phyloP scores from a whole-genome alignment of 306 rosid genomes.

The Casuarina glauca region DNA sequence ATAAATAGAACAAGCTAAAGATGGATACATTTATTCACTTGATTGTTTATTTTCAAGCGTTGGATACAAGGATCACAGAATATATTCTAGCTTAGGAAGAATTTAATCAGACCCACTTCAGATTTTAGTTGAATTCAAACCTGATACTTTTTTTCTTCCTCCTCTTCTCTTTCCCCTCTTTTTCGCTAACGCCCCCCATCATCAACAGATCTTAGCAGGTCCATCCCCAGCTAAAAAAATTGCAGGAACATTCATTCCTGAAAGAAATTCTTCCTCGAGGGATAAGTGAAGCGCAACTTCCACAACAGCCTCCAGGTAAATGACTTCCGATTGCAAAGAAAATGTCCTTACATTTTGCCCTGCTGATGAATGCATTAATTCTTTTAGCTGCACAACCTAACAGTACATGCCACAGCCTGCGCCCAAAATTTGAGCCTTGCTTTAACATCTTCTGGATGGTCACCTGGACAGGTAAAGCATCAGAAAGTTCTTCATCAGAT shows the following conservation, averaged over 20 bases:
- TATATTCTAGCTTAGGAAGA: slow-evolving; percentile 17
- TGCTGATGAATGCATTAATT: slow-evolving; percentile 2
- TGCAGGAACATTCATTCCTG: slow-evolving; percentile 25
- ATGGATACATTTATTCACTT: slow-evolving; percentile 17
- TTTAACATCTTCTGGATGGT: slow-evolving; percentile 87
- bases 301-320: slow-evolving; percentile 5
- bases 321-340: slow-evolving; percentile 2
- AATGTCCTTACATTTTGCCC: slow-evolving; percentile 6
- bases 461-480: slow-evolving; percentile 51
- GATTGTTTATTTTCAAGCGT: slow-evolving; percentile 21
- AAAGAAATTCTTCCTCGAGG: slow-evolving; percentile 4
- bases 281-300: slow-evolving; percentile 19
- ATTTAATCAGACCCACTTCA: slow-evolving; percentile 30
- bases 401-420: slow-evolving; percentile 88
- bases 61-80: slow-evolving; percentile 34
- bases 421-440: slow-evolving; percentile 96
- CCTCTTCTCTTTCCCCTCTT: slow-evolving; percentile 14
- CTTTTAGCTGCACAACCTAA: slow-evolving; percentile 64
- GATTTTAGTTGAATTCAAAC: slow-evolving; percentile 45
- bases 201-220: slow-evolving; percentile 23
- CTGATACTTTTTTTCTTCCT: slow-evolving; percentile 40
- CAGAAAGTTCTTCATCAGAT: not conserved
- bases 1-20: not conserved
- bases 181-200: slow-evolving; percentile 16
- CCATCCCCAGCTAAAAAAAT: slow-evolving; percentile 30